Conservation (phyloP, 768 basidiomycete genomes). For the Plicaturopsis crispa region DNA sequence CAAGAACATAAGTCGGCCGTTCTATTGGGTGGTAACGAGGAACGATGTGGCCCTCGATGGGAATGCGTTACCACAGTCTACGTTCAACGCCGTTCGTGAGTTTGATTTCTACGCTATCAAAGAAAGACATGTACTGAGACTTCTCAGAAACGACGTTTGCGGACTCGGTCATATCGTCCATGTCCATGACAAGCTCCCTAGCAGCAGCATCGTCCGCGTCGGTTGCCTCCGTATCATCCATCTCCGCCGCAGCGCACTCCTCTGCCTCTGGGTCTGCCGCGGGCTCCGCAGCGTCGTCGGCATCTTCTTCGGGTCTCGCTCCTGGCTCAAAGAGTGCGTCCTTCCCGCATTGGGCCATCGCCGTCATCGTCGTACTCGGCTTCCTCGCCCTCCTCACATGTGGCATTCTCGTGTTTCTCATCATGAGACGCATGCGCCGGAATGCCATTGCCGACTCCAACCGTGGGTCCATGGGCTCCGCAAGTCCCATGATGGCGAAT, state of each 20-base stretch:
- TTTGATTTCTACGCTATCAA: conserved; percentile 17
- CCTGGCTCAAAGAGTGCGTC: too few species aligned
- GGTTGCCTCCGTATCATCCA: conserved; percentile 20
- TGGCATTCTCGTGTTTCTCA: conserved; percentile 62
- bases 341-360: conserved; percentile 80
- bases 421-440: conserved; percentile 62
- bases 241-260: conserved; percentile 10
- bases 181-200: conserved; percentile 25
- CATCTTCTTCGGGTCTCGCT: too few species aligned
- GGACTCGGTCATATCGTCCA: conserved; percentile 55
- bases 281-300: conserved; percentile 6
- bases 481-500: conserved; percentile 78
- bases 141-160: conserved; percentile 66
- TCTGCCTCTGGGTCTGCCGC: not conserved
- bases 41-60: conserved; percentile 48
- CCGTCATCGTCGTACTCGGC: conserved; percentile 81
- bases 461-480: conserved; percentile 71
- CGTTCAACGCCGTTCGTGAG: conserved; percentile 77
- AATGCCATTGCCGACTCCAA: conserved; percentile 36
- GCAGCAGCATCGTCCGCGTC: conserved; percentile 33
- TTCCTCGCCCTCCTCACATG: conserved; percentile 73
- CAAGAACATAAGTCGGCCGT: conserved; percentile 54
- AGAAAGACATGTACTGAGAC: conserved; percentile 8
- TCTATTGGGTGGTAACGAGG: conserved; percentile 72
- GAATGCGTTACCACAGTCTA: conserved; percentile 56